A percentile compares a stretch with the other conserved stretches of the same genome.
These are phyloP conservation scores for Terana coerulea DNA, from an alignment of 768 basidiomycete genomes.

Conservation along the genomic window DNA sequence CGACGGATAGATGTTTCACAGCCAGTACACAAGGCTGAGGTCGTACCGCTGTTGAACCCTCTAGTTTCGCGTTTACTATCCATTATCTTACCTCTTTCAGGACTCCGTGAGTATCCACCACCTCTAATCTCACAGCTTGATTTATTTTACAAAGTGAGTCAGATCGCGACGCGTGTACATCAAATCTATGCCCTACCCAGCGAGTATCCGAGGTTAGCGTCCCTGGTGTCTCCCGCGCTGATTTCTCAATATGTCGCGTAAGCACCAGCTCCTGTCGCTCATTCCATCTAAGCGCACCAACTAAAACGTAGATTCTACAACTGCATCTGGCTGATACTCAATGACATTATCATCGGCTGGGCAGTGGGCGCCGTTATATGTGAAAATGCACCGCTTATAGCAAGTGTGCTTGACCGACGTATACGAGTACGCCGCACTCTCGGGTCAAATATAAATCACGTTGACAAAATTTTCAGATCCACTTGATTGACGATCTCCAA, in stretches of 20 bases:
- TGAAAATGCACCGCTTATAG: conserved; percentile 56
- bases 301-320: conserved; percentile 72
- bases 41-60: too few relatives aligned
- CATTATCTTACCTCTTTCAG: neutral
- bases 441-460: conserved; percentile 27
- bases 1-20: too few relatives aligned
- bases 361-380: conserved; percentile 67
- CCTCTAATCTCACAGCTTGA: neutral
- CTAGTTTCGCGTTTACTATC: too few relatives aligned
- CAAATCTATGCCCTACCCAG: conserved; percentile 26
- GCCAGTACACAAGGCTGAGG: too few relatives aligned
- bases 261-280: conserved; percentile 12
- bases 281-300: neutral
- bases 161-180: conserved; percentile 13
- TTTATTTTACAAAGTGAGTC: conserved; percentile 1
- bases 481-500: conserved; percentile 31
- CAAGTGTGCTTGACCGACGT: conserved; percentile 24
- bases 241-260: conserved; percentile 68
- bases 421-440: conserved; percentile 24
- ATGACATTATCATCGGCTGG: conserved; percentile 84
- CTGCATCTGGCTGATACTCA: conserved; percentile 84
- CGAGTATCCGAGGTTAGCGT: conserved; percentile 6
- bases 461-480: neutral
- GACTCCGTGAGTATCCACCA: neutral
- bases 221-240: conserved; percentile 6